Percentiles rank a stretch among this genome's conserved stretches.
phyloP scores from a whole-genome alignment of 306 rosid genomes.

The Pyrus bretschneideri region DNA sequence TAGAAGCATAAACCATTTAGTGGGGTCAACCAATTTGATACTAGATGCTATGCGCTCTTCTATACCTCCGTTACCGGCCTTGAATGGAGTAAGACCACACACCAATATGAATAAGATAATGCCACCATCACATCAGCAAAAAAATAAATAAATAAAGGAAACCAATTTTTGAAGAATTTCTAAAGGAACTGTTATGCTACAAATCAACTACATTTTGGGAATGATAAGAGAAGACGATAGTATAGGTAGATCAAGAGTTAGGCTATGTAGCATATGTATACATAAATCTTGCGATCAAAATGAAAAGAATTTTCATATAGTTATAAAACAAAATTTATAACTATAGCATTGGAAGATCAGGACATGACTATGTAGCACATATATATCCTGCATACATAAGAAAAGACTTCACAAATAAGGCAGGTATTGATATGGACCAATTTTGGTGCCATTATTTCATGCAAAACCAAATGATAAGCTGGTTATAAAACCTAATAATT shows the following conservation, averaged over 20 bases:
- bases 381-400: not conserved
- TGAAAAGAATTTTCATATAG: too few relatives aligned
- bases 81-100: slow-evolving; percentile 2
- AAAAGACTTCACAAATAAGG: not conserved
- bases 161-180: not conserved
- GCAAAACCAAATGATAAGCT: not conserved
- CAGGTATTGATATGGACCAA: not conserved
- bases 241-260: not conserved
- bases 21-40: slow-evolving; percentile 1
- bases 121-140: not conserved
- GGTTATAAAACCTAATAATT: not conserved
- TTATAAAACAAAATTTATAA: not conserved
- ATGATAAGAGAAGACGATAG: not conserved
- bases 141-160: too few relatives aligned
- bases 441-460: not conserved
- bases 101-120: not conserved
- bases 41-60: slow-evolving; percentile 1
- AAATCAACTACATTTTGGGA: not conserved
- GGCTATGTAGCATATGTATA: not conserved
- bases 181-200: not conserved
- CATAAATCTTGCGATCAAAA: not conserved
- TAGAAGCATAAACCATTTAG: not conserved
- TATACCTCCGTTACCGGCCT: not conserved
- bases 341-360: not conserved
- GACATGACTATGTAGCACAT: not conserved